Conservation (phyloP, 371 early-diverging fungal genomes). For the Mortierella sp. region DNA sequence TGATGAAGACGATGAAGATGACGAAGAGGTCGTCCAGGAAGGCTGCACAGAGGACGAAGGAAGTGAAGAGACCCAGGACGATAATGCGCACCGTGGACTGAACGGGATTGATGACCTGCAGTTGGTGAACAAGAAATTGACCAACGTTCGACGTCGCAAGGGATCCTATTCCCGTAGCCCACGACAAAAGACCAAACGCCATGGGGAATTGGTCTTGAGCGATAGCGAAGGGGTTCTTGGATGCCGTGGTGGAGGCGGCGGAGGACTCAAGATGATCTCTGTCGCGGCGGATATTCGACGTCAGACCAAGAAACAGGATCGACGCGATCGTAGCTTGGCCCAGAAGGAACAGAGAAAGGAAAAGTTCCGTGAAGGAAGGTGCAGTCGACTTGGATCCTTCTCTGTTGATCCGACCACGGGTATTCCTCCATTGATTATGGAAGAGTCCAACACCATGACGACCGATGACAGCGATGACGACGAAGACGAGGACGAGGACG, state of each 20-base stretch:
- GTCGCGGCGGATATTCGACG: constrained; percentile 19
- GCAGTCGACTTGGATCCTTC: constrained; percentile 33
- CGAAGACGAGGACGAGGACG: constrained; percentile 26
- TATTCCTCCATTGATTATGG: background rate
- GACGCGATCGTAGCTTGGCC: constrained; percentile 19
- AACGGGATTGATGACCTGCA: constrained; percentile 17
- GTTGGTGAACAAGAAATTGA: constrained; percentile 17
- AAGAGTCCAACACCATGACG: constrained; percentile 3
- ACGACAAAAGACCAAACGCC: constrained; percentile 11
- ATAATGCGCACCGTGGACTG: constrained; percentile 9
- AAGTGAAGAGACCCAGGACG: background rate
- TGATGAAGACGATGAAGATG: constrained; percentile 26
- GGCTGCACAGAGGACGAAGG: constrained; percentile 2
- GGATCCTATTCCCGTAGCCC: constrained; percentile 22
- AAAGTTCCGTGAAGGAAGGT: constrained; percentile 26
- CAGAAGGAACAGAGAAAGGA: constrained; percentile 27
- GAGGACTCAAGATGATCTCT: constrained; percentile 34
- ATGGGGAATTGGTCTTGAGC: constrained; percentile 25
- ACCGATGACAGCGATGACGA: constrained; percentile 32
- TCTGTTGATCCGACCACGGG: constrained; percentile 31
- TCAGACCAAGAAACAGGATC: constrained; percentile 15
- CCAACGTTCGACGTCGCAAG: constrained; percentile 7
- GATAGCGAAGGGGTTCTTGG: constrained; percentile 34
- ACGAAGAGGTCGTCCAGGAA: constrained; percentile 18
- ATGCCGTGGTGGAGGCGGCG: constrained; percentile 45